Conservation (phyloP, 2,329 filamentous ascomycete species). For the Neofusicoccum ribis region DNA sequence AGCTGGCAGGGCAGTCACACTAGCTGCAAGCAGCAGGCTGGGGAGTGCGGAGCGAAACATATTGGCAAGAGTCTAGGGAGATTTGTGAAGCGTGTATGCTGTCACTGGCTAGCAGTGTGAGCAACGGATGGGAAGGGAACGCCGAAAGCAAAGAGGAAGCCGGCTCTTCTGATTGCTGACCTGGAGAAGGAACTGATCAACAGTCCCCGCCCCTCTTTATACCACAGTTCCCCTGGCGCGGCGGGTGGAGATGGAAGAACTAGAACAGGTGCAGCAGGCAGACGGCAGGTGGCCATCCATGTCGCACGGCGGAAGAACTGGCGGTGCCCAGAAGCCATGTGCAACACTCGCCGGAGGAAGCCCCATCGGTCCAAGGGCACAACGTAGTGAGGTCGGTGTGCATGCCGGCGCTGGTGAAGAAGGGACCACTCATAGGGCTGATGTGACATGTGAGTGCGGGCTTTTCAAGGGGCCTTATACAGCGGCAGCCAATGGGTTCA, state of each 20-base stretch:
- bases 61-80: neutral
- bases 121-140: neutral
- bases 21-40: conserved; percentile 8
- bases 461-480: neutral
- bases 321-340: conserved; percentile 17
- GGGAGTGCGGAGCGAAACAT: conserved; percentile 6
- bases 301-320: conserved; percentile 12
- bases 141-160: neutral
- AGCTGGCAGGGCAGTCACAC: neutral
- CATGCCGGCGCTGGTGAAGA: neutral
- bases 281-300: conserved; percentile 14
- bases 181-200: neutral
- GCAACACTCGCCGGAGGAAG: conserved; percentile 9
- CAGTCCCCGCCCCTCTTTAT: neutral
- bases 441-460: conserved; percentile 1
- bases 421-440: conserved; percentile 10
- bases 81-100: neutral
- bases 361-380: conserved; percentile 2
- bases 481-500: neutral
- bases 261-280: neutral
- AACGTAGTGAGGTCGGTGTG: neutral
- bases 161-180: neutral
- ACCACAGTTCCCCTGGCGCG: neutral
- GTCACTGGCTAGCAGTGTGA: neutral
- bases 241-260: neutral